phyloP scores from a whole-genome alignment of 164 flowering plant genomes.

The Pachysandra terminalis region DNA sequence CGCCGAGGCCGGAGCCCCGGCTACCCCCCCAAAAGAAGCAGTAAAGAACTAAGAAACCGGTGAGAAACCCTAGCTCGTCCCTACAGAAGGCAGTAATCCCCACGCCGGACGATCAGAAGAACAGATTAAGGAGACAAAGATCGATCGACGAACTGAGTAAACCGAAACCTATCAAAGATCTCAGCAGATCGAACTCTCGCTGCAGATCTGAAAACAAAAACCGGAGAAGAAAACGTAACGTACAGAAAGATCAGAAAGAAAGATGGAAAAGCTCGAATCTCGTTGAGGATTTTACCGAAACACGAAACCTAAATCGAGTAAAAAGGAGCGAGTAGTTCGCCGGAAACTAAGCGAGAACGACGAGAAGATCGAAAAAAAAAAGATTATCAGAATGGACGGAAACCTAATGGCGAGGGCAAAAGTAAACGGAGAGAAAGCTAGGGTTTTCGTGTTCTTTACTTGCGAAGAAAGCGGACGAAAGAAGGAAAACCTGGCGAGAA shows the following conservation, averaged over 20 bases:
- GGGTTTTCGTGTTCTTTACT: slow-evolving; percentile 1
- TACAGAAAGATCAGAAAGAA: too few species aligned
- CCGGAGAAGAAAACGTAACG: too few species aligned
- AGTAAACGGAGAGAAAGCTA: neutral
- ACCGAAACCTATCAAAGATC: neutral
- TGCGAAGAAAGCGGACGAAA: neutral
- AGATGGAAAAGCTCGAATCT: too few species aligned
- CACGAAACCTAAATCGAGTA: too few species aligned
- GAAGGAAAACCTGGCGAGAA: slow-evolving; percentile 47
- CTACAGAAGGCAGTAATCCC: slow-evolving; percentile 36
- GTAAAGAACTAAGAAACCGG: slow-evolving; percentile 32
- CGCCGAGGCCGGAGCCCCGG: slow-evolving; percentile 99
- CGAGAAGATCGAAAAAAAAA: neutral
- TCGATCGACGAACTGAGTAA: neutral
- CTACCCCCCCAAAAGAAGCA: slow-evolving; percentile 99
- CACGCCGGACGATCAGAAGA: slow-evolving; percentile 64
- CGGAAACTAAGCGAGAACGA: too few species aligned
- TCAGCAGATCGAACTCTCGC: slow-evolving; percentile 13
- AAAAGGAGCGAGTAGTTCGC: too few species aligned
- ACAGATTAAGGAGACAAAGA: slow-evolving; percentile 2
- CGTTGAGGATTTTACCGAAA: too few species aligned
- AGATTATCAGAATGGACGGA: slow-evolving; percentile 2
- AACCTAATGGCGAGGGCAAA: slow-evolving; percentile 11
- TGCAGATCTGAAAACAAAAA: too few species aligned
- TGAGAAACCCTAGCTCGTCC: slow-evolving; percentile 38